Base-by-base conservation (phyloP, 2,329 filamentous ascomycete species). In the Aspergillus pseudoviridinutans region DNA sequence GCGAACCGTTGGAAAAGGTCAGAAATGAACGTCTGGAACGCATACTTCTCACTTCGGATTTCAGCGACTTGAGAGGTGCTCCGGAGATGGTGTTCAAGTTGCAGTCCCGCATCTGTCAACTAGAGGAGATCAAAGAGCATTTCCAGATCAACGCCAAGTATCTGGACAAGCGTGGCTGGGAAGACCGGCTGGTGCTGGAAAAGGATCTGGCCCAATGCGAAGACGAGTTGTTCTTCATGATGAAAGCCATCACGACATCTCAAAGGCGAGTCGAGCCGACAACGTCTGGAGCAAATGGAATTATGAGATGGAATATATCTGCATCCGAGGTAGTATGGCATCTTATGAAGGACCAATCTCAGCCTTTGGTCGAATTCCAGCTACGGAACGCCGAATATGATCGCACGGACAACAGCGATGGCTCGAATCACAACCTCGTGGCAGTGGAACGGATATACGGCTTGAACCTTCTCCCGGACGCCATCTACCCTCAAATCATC, bases 161-260 rank as follows among this genome's bases (percentile, higher is more conserved):
- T 59, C 82, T 99, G 27, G 93, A 97, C 73, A 87, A 87, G 67
- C 86, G 90, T 68, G 92, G 92, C 14, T 97, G 93, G 92, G 87
- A 94, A 69, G 93, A 97, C 70, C 86, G 92, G 35, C 81, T 97
- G 58, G 79, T 87, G n/a, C 82, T 99, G 47, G 94, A 99, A 70
- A 88, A 90, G 53, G 94, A 99, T 70, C 79, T 99, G 52, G 85
- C 91, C 9, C 86, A 86, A 22, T 97, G 91, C 68, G 94, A 97
- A 72, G 94, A 99, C 68, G 95, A 99, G 74, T 78, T 99, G 8
- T 99, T 99, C 81, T 99, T 99, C 78, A 90, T 99, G 80, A 97
- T 99, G 94, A 97, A 99, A 69, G 95, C 94, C 42, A 99, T 99
- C 71, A 99, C 94, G 1, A 95, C 92, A 2, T 95, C 93, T 4